phyloP scores from a whole-genome alignment of 371 early-diverging fungal species.

The Basidiobolus meristosporus region DNA sequence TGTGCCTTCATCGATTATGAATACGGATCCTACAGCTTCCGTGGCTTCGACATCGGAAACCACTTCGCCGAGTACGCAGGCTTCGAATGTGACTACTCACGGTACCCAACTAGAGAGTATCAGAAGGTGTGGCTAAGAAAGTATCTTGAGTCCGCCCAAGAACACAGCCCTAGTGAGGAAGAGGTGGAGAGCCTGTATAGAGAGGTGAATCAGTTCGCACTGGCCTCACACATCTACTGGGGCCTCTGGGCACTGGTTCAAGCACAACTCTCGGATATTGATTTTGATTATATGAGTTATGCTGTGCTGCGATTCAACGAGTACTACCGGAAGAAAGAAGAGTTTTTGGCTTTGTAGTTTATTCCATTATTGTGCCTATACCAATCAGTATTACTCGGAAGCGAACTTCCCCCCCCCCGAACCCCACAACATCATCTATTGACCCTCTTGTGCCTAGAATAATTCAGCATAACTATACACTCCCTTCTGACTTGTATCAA shows the following conservation, averaged over 20 bases:
- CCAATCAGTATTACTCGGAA: too few relatives aligned
- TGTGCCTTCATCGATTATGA: conserved; percentile 84
- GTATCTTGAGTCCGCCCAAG: conserved; percentile 12
- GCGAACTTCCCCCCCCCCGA: too few relatives aligned
- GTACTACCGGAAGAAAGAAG: conserved; percentile 36
- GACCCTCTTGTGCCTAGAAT: too few relatives aligned
- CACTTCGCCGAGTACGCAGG: conserved; percentile 88
- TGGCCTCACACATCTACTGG: conserved; percentile 88
- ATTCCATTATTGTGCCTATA: too few relatives aligned
- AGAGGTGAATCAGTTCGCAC: conserved; percentile 63
- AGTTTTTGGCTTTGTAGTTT: conserved; percentile 12
- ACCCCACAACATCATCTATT: too few relatives aligned
- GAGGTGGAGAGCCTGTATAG: conserved; percentile 36
- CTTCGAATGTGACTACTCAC: conserved; percentile 81
- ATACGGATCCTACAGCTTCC: conserved; percentile 65
- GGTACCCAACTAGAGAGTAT: conserved; percentile 49
- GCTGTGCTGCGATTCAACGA: conserved; percentile 63
- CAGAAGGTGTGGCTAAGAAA: conserved; percentile 54
- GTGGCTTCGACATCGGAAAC: conserved; percentile 89
- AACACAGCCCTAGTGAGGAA: conserved; percentile 14
- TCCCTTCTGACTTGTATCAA: too few relatives aligned
- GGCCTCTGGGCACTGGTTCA: conserved; percentile 85
- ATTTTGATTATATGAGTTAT: conserved; percentile 84
- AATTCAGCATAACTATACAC: too few relatives aligned
- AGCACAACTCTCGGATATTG: conserved; percentile 69